phyloP scores from a whole-genome alignment of 768 basidiomycete species.

The Candolleomyces eurysporus region DNA sequence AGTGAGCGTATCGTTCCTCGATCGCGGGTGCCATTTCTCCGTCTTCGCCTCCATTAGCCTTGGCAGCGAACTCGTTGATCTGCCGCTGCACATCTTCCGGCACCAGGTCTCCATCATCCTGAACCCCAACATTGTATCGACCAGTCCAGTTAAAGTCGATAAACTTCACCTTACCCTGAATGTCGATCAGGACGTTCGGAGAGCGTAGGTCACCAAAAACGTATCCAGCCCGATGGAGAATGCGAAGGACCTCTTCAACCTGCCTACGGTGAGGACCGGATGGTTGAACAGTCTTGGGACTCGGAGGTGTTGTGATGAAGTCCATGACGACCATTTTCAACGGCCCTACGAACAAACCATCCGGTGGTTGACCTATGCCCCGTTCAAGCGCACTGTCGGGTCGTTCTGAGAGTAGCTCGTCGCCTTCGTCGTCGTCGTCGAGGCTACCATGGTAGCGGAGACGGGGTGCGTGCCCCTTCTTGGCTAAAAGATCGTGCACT shows the following conservation, averaged over 20 bases:
- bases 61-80: neutral
- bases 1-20: neutral
- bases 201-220: conserved; percentile 37
- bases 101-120: neutral
- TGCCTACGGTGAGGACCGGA: conserved; percentile 11
- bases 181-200: conserved; percentile 30
- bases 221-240: conserved; percentile 27
- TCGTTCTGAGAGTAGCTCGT: neutral
- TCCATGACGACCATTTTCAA: conserved; percentile 41
- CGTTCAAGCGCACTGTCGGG: neutral
- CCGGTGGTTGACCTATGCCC: neutral
- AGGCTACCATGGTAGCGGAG: neutral
- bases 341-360: conserved; percentile 15
- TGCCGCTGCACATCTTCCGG: neutral
- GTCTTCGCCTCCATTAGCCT: neutral
- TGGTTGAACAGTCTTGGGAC: neutral
- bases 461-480: conserved; percentile 21
- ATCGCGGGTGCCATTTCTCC: neutral
- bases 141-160: conserved; percentile 42
- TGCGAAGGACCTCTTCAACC: conserved; percentile 4
- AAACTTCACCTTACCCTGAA: conserved; percentile 19
- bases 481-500: conserved; percentile 31
- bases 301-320: conserved; percentile 17
- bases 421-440: neutral
- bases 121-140: conserved; percentile 11